phyloP scores from a whole-genome alignment of 371 early-diverging fungal species.

The Mucor circinelloides region DNA sequence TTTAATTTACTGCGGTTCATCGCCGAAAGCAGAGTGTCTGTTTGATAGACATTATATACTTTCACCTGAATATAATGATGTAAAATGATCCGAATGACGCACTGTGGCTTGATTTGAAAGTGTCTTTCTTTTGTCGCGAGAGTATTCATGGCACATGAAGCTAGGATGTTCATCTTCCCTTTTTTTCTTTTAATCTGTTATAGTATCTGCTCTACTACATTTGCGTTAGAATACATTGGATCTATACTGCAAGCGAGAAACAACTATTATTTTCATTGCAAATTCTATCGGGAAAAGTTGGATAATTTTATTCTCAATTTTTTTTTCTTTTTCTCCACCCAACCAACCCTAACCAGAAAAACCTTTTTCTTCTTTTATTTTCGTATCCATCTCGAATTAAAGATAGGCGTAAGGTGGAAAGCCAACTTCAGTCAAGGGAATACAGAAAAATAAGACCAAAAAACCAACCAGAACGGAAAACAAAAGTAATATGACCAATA shows the following conservation, averaged over 20 bases:
- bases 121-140: not conserved
- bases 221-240: too few species aligned
- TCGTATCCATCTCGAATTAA: not conserved
- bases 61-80: not conserved
- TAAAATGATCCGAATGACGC: not conserved
- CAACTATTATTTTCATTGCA: too few species aligned
- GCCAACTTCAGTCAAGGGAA: not conserved
- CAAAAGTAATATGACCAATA: conserved; percentile 11
- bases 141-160: not conserved
- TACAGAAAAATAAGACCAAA: not conserved
- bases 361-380: not conserved
- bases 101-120: not conserved
- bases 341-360: not conserved
- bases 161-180: not conserved
- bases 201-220: not conserved
- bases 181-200: not conserved
- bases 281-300: not conserved
- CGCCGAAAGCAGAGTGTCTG: not conserved
- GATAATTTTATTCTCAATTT: not conserved
- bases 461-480: not conserved
- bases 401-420: not conserved
- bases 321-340: not conserved
- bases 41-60: not conserved
- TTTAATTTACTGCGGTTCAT: not conserved
- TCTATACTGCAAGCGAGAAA: not conserved